Evolutionary conservation across 2,329 filamentous ascomycete genomes (phyloP).

Genomic region (Aspergillus proliferans): DNA sequence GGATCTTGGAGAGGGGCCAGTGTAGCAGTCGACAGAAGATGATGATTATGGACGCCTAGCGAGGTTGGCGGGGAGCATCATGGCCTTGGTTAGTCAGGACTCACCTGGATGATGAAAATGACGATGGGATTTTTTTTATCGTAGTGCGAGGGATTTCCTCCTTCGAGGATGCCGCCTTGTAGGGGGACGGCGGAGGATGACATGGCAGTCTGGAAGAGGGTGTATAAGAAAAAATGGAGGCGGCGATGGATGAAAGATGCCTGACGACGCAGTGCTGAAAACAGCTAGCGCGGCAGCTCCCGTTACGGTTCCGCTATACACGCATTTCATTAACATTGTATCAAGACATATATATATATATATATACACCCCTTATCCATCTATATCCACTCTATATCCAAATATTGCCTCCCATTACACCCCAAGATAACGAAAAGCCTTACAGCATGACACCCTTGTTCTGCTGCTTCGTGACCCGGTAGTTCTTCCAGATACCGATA

Average conservation of each 20-base stretch:
- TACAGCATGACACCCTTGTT: constrained; percentile 2
- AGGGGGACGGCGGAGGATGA: constrained; percentile 34
- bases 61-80: not conserved
- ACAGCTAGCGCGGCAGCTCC: too few relatives aligned
- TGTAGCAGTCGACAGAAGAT: constrained; percentile 68
- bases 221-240: too few relatives aligned
- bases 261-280: too few relatives aligned
- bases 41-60: constrained; percentile 64
- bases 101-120: constrained; percentile 68
- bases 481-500: constrained; percentile 36
- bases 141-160: constrained; percentile 62
- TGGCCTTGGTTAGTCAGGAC: constrained; percentile 1
- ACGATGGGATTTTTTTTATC: constrained; percentile 66
- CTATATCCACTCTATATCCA: not conserved
- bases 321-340: not conserved
- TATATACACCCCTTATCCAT: not conserved
- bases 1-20: constrained; percentile 68
- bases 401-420: not conserved
- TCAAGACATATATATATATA: not conserved
- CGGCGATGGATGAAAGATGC: too few relatives aligned
- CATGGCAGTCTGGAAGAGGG: too few relatives aligned
- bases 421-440: not conserved
- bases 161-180: constrained; percentile 66
- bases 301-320: too few relatives aligned
- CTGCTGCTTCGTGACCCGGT: constrained; percentile 33